Evolutionary conservation across 352 stramenopile species (phyloP), one percentile per base, ranked within the genome.

Genomic region (Aphanomyces cochlioides): DNA sequence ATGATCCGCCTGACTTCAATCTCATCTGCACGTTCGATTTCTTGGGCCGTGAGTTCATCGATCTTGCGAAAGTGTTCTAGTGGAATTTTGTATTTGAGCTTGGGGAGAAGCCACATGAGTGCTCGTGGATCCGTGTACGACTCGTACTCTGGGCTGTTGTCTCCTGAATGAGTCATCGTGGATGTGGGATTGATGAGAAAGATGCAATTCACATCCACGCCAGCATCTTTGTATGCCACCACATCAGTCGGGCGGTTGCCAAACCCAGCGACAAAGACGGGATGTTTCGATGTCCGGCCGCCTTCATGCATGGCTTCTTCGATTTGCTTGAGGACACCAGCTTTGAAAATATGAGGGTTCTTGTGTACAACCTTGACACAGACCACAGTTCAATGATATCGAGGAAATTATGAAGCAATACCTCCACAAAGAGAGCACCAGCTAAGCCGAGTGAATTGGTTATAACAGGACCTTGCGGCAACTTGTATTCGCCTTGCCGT

Each of bases 41-140:
- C 83, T 7, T 81, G 83, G 47, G 90, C 83, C 13, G 86, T 94
- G 77, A 90, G 92, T 66, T 91, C 84, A 50, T 94, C 86, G 57
- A 94, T 94, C 36, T 79, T 78, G 5, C 71, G 76, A 4, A 90
- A 84, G 67, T 90, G 88, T 72, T 92, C 84, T 10, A 94, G 79
- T 19, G 86, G 84, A 12, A 94, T 83, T 65, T 85, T 85, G 72
- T 92, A 85, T 73, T 94, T 94, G 53, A 94, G 78, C 56, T 84
- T 81, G 34, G 86, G 86, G 4, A 94, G 69, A 50, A 94, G 43
- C 86, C 86, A 94, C 40, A 94, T 71, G 64, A 94, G 58, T 19
- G 83, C 82, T 48, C 92, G 92, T 39, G 86, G 86, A 45, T 94
- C 86, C n/a, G 77, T 75, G 69, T 94, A 94, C 34, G 84, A 92